Evolutionary conservation across 2,329 filamentous ascomycete species (phyloP), one percentile per base, ranked within the genome.

Genomic region (Ceratocystis papillata): DNA sequence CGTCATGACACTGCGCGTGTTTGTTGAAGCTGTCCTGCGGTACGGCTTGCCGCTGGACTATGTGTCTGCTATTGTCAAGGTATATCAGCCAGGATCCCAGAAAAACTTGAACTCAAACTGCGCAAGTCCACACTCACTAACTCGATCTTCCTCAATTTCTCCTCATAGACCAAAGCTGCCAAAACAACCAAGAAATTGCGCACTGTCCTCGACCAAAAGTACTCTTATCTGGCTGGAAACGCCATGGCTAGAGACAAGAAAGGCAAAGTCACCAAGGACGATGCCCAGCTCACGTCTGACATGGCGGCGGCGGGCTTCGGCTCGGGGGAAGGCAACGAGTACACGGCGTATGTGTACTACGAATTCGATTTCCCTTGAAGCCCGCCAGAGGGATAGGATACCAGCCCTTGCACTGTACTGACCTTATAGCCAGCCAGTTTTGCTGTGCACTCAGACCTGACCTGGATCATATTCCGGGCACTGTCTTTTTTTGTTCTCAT

Each of bases 301-400:
- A 89, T 96, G 83, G 89, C 90, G 50, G 87, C 88, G 2, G 87
- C 87, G 3, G 88, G 85, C 30, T 75, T 87, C 62, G 81, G 80
- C 28, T 82, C 83, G 53, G 85, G 84, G 20, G 89, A 91, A 67
- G 87, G 86, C 65, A 81, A 83, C 71, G 91, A 96, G 75, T 99
- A 97, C 79, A 94, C 90, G 68, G 88, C 94, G 50, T 99, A 95
- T 77, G 94, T 97, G 73, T 96, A 92, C 79, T 99, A 97, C 77
- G 90, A 96, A 74, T 89, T 97, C 74, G 89, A 94, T 73, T 85
- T 97, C 67, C 80, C 80, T 41, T 79, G 25, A 41, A 41, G 12
- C 37, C 10, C 37, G 3, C 37, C 37, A 12, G 10, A 12, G 37
- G 10, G 12, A 41, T 41, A 41, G 37, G 22, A 53, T 25, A 15